Base-by-base conservation (phyloP, 2,329 filamentous ascomycete species). In the Ophiognomonia clavigignenti-juglandacearum region DNA sequence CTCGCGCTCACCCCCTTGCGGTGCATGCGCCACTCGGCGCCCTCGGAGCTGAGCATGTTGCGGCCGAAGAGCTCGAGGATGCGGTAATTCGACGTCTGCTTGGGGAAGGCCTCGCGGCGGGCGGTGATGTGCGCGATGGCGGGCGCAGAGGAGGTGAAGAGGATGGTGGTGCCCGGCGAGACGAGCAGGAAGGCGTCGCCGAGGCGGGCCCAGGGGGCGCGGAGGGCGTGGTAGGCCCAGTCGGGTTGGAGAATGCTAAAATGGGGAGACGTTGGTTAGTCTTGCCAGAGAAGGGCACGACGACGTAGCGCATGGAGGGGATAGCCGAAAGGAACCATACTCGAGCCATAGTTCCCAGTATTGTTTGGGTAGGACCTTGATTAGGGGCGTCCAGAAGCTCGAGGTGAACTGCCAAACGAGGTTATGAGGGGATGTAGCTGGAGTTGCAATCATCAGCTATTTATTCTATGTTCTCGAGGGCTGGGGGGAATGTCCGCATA, bases 11-110 rank as follows among this genome's bases (percentile, higher is more conserved):
- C 85, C 36, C 83, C 75, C 64, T 86, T 88, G 52, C 86, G 78
- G 61, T 92, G 86, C 64, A 78, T 74, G 26, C 82, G 81, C 87
- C 86, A 92, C 23, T 76, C 65, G 1, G 70, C 60, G 1, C 86
- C 86, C 62, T 91, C 86, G 2, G 83, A 81, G 0, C 80, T 80
- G 19, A 91, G 65, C 2, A 91, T 75, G 59, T 88, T 92, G 47
- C 80, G 73, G 29, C 87, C 86, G 60, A 85, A 91, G 19, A 85
- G 68, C 39, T 81, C 73, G 24, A 87, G 66, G 13, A 78, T 68
- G 16, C 62, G 63, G 57, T 87, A 87, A 45, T 77, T 65, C 48
- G 77, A 64, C 13, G 78, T 74, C 7, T 81, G 78, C 65, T 88
- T 88, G 37, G 83, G 83, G 58, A 91, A 91, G 51, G 82, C 77